These are phyloP conservation scores for Entrophospora sp. DNA, from an alignment of 192 early-diverging fungal genomes.

Conservation along the genomic window DNA sequence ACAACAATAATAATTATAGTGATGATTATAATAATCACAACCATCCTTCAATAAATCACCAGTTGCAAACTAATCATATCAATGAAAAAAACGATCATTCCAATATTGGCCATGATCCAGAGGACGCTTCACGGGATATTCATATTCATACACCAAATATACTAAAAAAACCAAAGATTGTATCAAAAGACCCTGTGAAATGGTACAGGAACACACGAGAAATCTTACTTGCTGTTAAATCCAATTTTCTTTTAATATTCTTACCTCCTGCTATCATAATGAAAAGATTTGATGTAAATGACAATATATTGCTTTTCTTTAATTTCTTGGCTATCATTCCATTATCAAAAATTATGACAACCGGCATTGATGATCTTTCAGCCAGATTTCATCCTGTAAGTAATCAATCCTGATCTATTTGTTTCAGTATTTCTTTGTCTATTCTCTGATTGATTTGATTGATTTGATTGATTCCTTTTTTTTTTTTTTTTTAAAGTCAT, in stretches of 20 bases:
- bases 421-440: not conserved
- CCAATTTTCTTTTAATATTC: slow-evolving; percentile 18
- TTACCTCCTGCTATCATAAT: slow-evolving; percentile 4
- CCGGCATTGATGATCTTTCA: slow-evolving; percentile 9
- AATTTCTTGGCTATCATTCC: slow-evolving; percentile 21
- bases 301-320: not conserved
- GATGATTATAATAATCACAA: too few relatives aligned
- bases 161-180: too few relatives aligned
- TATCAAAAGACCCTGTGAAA: not conserved
- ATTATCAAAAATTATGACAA: slow-evolving; percentile 13
- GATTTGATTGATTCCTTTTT: not conserved
- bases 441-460: not conserved
- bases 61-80: too few relatives aligned
- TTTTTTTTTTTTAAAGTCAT: not conserved
- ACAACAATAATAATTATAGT: too few relatives aligned
- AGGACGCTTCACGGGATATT: too few relatives aligned
- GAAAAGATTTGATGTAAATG: not conserved
- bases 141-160: too few relatives aligned
- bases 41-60: too few relatives aligned
- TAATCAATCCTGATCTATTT: not conserved
- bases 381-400: slow-evolving; percentile 15
- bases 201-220: slow-evolving; percentile 7
- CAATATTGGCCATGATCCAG: too few relatives aligned
- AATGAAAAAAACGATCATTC: too few relatives aligned
- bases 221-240: not conserved